These are phyloP conservation scores for Ustilago sp. DNA, from an alignment of 1,284 basidiomycete genomes.

Conservation along the genomic window DNA sequence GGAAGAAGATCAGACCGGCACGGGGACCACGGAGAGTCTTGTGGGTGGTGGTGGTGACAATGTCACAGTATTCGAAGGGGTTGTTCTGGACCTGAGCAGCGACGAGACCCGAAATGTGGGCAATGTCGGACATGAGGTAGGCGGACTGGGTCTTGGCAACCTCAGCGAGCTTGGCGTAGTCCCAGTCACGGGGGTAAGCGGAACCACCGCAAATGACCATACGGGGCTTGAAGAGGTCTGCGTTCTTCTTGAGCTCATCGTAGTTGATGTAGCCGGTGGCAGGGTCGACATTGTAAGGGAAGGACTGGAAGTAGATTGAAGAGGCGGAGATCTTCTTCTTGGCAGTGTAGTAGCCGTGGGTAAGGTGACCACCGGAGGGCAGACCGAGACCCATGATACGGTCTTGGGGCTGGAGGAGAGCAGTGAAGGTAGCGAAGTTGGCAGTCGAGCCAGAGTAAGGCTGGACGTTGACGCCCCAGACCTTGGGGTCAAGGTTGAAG, in stretches of 20 bases:
- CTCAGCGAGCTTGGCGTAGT: constrained; percentile 78
- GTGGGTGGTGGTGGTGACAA: constrained; percentile 78
- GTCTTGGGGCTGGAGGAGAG: constrained; percentile 96
- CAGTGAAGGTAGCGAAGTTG: constrained; percentile 97
- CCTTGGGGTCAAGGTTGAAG: constrained; percentile 90
- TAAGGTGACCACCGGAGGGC: constrained; percentile 97
- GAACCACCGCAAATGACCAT: constrained; percentile 98
- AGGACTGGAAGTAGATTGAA: constrained; percentile 99
- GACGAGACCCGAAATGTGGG: constrained; percentile 95
- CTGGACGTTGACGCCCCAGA: constrained; percentile 99
- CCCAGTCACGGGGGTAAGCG: constrained; percentile 97
- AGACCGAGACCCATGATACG: constrained; percentile 99
- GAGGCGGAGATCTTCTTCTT: constrained; percentile 99
- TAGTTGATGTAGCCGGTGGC: constrained; percentile 92
- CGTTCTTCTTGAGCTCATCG: constrained; percentile 82
- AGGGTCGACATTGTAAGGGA: constrained; percentile 85
- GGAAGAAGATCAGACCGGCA: constrained; percentile 98
- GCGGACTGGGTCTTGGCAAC: constrained; percentile 89
- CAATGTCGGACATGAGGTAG: constrained; percentile 84
- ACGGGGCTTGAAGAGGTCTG: constrained; percentile 95
- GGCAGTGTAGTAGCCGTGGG: constrained; percentile 97
- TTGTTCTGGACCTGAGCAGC: constrained; percentile 91
- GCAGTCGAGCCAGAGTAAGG: constrained; percentile 85
- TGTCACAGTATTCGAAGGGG: constrained; percentile 97
- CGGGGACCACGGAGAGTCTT: constrained; percentile 99